Evolutionary conservation across 2,329 filamentous ascomycete genomes (phyloP).

Genomic region (Dactylellina haptotyla): DNA sequence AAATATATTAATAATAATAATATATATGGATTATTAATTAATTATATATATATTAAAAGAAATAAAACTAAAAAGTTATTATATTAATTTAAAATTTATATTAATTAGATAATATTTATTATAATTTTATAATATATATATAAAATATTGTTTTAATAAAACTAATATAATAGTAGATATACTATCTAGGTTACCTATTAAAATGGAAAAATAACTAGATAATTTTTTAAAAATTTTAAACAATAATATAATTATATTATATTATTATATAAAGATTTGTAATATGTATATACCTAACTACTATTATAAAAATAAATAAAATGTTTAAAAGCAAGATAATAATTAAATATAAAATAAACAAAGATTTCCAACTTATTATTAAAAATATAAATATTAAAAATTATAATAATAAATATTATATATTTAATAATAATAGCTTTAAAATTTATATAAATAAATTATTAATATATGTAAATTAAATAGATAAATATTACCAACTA

Average conservation of each 20-base stretch:
- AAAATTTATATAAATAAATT: neutral
- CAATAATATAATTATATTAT: neutral
- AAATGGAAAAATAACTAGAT: neutral
- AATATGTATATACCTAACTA: slow-evolving; percentile 1
- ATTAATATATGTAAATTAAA: slow-evolving; percentile 10
- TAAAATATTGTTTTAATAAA: neutral
- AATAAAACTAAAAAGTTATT: neutral
- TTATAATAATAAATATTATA: neutral
- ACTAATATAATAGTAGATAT: neutral
- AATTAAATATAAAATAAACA: neutral
- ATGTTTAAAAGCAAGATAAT: slow-evolving; percentile 7
- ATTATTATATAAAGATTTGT: slow-evolving; percentile 1
- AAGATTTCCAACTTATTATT: neutral
- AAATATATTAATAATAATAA: neutral
- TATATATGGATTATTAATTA: neutral
- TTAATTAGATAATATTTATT: neutral
- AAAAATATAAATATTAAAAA: neutral
- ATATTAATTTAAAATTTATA: neutral
- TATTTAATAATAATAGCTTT: neutral
- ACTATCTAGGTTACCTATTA: neutral
- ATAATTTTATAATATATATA: slow-evolving; percentile 4
- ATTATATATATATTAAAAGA: neutral
- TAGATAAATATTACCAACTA: neutral
- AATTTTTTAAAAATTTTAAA: neutral
- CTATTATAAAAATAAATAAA: slow-evolving; percentile 2